Conservation (phyloP, 2,329 filamentous ascomycete species). For the Hymenotorrendiella dingleyae region DNA sequence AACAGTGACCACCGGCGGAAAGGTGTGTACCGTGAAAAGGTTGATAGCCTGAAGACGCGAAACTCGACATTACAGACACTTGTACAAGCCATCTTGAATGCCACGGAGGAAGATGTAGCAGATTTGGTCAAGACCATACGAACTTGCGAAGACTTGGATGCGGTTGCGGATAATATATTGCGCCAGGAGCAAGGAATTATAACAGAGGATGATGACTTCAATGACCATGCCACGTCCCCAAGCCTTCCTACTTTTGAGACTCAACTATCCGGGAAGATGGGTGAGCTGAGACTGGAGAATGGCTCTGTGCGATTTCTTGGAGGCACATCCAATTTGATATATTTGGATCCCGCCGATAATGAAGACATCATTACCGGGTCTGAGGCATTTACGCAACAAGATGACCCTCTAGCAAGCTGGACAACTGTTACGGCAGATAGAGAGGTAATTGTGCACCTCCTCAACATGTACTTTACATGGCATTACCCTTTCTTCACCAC, state of each 20-base stretch:
- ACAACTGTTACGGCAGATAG: slow-evolving; percentile 77
- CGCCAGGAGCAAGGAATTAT: slow-evolving; percentile 29
- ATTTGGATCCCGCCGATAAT: slow-evolving; percentile 52
- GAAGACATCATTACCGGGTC: slow-evolving; percentile 27
- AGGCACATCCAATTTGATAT: slow-evolving; percentile 89
- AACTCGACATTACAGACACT: slow-evolving; percentile 88
- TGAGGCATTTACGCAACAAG: slow-evolving; percentile 34
- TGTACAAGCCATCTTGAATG: slow-evolving; percentile 87
- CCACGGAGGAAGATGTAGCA: slow-evolving; percentile 77
- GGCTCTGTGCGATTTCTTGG: slow-evolving; percentile 87
- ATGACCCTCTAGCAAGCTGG: slow-evolving; percentile 78
- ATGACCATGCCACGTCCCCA: slow-evolving; percentile 36
- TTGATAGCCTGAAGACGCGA: slow-evolving; percentile 79
- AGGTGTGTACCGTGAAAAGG: slow-evolving; percentile 92
- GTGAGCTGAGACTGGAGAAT: slow-evolving; percentile 79
- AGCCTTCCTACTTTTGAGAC: slow-evolving; percentile 51
- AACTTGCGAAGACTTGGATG: slow-evolving; percentile 60
- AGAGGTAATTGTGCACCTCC: slow-evolving; percentile 73
- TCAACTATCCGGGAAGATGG: slow-evolving; percentile 88
- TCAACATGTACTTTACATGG: slow-evolving; percentile 97
- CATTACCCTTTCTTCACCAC: slow-evolving; percentile 96
- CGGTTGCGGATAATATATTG: slow-evolving; percentile 30
- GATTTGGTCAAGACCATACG: slow-evolving; percentile 81
- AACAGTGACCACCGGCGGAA: slow-evolving; percentile 95
- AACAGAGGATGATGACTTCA: slow-evolving; percentile 36